Conservation (phyloP, 345 rosid species). For the Gossypium longicalyx region DNA sequence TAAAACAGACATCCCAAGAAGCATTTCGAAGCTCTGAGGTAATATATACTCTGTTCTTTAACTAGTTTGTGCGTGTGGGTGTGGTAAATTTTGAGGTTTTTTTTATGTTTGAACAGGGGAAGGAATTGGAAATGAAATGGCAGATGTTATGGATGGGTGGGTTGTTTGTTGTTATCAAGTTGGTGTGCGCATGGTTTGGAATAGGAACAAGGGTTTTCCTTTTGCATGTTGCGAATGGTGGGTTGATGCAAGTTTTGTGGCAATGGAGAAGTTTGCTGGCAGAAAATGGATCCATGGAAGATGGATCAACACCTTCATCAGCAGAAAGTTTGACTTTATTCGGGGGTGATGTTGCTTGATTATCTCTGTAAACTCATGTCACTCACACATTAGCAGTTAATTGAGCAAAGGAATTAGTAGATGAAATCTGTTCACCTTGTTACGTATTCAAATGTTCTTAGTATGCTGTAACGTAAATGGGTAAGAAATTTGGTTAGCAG, state of each 20-base stretch:
- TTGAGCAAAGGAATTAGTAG: background rate
- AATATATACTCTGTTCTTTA: background rate
- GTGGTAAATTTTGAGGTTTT: background rate
- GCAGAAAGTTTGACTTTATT: slow-evolving; percentile 6
- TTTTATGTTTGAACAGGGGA: slow-evolving; percentile 28
- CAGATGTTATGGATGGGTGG: slow-evolving; percentile 28
- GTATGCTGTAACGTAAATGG: background rate
- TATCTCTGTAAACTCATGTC: background rate
- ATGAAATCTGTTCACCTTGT: background rate
- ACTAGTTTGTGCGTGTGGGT: background rate
- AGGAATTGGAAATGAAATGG: slow-evolving; percentile 17
- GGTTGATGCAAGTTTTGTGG: slow-evolving; percentile 51
- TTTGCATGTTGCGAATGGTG: slow-evolving; percentile 51
- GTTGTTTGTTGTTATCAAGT: slow-evolving; percentile 36
- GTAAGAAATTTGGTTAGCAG: background rate
- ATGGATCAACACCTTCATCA: background rate
- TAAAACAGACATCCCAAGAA: slow-evolving; percentile 19
- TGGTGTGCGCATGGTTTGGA: slow-evolving; percentile 23
- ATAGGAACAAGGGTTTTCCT: slow-evolving; percentile 26
- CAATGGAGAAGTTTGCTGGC: slow-evolving; percentile 29
- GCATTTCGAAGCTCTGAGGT: slow-evolving; percentile 34
- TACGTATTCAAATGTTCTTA: background rate
- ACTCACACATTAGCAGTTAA: background rate
- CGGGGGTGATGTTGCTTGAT: background rate
- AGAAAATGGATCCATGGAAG: slow-evolving; percentile 9